Percentiles rank a stretch among this genome's conserved stretches.
Conservation (phyloP, 2,329 filamentous ascomycete species). For the Coccinonectria pachysandricola region DNA sequence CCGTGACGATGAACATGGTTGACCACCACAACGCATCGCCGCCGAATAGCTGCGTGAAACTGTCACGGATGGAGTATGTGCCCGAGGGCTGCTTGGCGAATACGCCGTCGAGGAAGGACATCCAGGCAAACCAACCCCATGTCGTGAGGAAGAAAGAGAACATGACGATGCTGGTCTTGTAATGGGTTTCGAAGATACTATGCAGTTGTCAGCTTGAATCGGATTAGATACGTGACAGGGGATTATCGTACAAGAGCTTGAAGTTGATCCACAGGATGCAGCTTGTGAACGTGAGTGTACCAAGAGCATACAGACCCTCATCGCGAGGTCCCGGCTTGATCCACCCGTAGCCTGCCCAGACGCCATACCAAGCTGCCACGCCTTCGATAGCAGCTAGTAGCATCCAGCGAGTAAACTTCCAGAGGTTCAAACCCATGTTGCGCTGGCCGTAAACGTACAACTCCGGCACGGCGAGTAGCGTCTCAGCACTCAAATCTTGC, state of each 20-base stretch:
- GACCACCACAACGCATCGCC: conserved; percentile 64
- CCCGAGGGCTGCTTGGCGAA: conserved; percentile 42
- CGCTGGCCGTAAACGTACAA: conserved; percentile 77
- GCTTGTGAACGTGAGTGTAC: conserved; percentile 60
- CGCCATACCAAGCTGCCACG: conserved; percentile 60
- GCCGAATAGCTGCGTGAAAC: conserved; percentile 59
- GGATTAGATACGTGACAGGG: too few species aligned
- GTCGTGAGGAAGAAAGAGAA: conserved; percentile 48
- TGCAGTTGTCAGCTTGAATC: conserved; percentile 17
- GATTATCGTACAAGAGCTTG: conserved; percentile 59
- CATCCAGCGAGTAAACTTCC: conserved; percentile 68
- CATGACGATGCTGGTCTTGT: conserved; percentile 57
- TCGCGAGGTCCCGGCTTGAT: conserved; percentile 45
- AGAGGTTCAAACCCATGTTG: conserved; percentile 61
- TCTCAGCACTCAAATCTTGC: conserved; percentile 74
- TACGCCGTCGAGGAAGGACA: conserved; percentile 55
- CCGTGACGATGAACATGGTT: conserved; percentile 53
- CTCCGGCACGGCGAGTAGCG: conserved; percentile 84
- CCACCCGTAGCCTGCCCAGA: conserved; percentile 41
- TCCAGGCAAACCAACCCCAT: conserved; percentile 63
- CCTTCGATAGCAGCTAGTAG: conserved; percentile 63
- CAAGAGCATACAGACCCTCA: conserved; percentile 62
- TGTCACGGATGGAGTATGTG: conserved; percentile 57
- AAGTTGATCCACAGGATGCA: conserved; percentile 62
- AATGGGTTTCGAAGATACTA: conserved; percentile 64